phyloP scores from a whole-genome alignment of 352 stramenopile species.

The Globisporangium viniferum region DNA sequence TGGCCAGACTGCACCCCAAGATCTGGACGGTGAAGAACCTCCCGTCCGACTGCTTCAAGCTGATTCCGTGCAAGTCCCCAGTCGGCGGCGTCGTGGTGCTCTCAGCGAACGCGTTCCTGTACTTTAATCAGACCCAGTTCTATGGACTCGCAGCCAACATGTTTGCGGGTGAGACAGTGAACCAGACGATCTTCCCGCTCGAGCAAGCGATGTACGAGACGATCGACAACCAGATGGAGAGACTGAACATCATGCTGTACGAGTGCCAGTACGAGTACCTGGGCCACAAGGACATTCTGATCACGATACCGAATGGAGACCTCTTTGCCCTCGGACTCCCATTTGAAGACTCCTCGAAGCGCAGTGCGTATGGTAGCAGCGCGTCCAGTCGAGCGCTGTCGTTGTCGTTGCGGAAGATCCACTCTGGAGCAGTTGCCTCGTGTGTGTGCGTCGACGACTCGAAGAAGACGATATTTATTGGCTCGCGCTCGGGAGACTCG shows the following conservation, averaged over 20 bases:
- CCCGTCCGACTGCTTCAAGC: conserved; percentile 69
- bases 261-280: conserved; percentile 72
- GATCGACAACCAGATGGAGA: conserved; percentile 37
- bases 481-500: conserved; percentile 77
- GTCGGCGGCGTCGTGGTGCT: conserved; percentile 76
- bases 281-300: conserved; percentile 62
- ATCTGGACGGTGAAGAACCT: conserved; percentile 86
- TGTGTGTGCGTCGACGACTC: conserved; percentile 64
- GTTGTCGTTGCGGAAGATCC: conserved; percentile 56
- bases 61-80: conserved; percentile 70
- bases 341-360: conserved; percentile 46
- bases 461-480: conserved; percentile 72
- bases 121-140: conserved; percentile 89
- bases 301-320: conserved; percentile 56
- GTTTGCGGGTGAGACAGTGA: conserved; percentile 76
- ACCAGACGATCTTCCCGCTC: conserved; percentile 64
- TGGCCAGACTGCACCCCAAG: conserved; percentile 62
- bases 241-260: conserved; percentile 59
- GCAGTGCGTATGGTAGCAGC: conserved; percentile 30
- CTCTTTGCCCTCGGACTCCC: conserved; percentile 64
- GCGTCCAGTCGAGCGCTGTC: conserved; percentile 18
- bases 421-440: conserved; percentile 39
- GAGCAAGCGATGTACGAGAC: conserved; percentile 64
- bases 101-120: conserved; percentile 77
- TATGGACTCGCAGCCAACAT: conserved; percentile 66